A percentile compares a stretch with the other conserved stretches of the same genome.
Evolutionary conservation across 192 early-diverging fungal species (phyloP).

Genomic region (Phycomyces nitens): DNA sequence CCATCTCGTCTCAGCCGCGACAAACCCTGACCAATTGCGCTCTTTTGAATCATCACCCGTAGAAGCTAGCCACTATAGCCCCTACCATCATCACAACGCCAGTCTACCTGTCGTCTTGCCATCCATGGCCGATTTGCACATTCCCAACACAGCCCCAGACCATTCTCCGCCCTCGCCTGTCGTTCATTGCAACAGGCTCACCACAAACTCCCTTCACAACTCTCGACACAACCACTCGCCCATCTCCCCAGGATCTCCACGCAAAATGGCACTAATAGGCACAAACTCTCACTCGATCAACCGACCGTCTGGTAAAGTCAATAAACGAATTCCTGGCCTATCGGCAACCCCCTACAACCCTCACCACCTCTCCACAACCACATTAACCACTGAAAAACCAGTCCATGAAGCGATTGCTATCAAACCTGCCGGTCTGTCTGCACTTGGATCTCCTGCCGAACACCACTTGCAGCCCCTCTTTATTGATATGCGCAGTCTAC

Average conservation of each 20-base stretch:
- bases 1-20: background rate
- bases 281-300: background rate
- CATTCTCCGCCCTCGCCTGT: background rate
- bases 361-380: background rate
- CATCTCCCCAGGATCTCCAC: background rate
- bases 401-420: no score
- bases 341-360: background rate
- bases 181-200: background rate
- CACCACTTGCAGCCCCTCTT: background rate
- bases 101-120: background rate
- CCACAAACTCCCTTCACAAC: background rate
- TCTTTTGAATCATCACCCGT: background rate
- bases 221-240: background rate
- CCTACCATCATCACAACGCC: background rate
- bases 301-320: constrained; percentile 1
- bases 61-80: background rate
- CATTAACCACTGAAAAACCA: no score
- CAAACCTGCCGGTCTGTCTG: no score
- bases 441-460: no score
- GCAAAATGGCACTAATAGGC: background rate
- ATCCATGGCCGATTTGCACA: background rate
- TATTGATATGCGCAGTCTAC: constrained; percentile 30
- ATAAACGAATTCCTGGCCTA: background rate
- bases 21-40: background rate
- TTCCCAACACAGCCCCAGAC: background rate